Base-by-base conservation (phyloP, 2,329 filamentous ascomycete species). In the Helotiales sp. region DNA sequence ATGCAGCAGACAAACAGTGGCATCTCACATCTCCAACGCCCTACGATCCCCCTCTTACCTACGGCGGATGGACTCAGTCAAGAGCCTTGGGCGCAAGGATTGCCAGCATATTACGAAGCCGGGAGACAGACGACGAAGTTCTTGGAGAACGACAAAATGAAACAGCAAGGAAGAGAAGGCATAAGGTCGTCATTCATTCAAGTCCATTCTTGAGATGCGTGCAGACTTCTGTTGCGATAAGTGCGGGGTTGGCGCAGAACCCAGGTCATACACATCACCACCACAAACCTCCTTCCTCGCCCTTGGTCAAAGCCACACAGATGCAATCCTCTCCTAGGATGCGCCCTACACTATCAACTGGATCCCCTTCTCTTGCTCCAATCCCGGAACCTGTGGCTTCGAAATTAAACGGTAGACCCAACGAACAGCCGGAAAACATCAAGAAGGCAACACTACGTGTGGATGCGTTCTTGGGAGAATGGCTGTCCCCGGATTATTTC, bases 151-250 rank as follows among this genome's bases (percentile, higher is more conserved):
- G 54, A 34, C 49, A 72, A 13, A 65, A 58, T 52, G 64, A 72
- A 61, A 72, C 69, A 5, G 67, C 78, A 59, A 82, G 80, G 69
- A 87, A 84, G 76, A 85, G 84, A 72, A 86, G 87, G 71, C 93
- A 92, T 80, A 92, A 91, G 76, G 85, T 98, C 65, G 86, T 97
- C 73, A 88, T 99, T 65, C 95, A 99, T 80, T 92, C 89, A 70
- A 98, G 95, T n/a, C 96, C 96, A 0, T 99, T 95, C 76, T 82
- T 97, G 62, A 88, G 96, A 79, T 99, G 96, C 78, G 85, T 97
- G 15, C 95, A 99, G 79, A 97, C 95, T 0, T 93, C 93, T 13
- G 88, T 97, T 60, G 94, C 90, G 32, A 93, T 98, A 76, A 91
- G 91, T 75, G 90, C 95, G 6, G 95, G 95, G 28, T 88, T 98